Percentiles rank a stretch among this genome's conserved stretches.
Evolutionary conservation across 495 filamentous ascomycete species (phyloP).

Genomic region (Wilcoxina mikolae): DNA sequence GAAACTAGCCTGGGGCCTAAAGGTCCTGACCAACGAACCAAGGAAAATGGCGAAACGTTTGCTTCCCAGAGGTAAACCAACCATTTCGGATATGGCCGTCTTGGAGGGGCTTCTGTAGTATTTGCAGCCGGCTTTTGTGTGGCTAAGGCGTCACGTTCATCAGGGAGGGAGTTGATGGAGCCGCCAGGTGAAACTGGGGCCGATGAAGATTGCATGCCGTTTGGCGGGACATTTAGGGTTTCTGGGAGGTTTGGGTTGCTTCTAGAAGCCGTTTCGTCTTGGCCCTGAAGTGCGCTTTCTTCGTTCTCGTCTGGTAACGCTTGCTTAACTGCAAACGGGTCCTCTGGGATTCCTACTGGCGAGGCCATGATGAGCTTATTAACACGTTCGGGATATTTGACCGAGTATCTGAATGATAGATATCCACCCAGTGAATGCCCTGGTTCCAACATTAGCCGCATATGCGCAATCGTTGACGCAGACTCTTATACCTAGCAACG

Average conservation of each 20-base stretch:
- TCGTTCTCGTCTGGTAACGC: constrained; percentile 65
- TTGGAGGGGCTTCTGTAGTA: constrained; percentile 23
- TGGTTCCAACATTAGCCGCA: neutral
- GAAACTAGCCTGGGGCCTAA: constrained; percentile 82
- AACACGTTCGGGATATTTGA: constrained; percentile 78
- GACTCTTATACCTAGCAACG: constrained; percentile 48
- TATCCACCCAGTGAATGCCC: constrained; percentile 82
- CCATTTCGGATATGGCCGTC: constrained; percentile 63
- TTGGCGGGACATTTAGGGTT: neutral
- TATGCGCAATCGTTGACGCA: neutral
- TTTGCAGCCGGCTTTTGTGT: neutral
- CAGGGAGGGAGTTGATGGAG: neutral
- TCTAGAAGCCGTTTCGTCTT: constrained; percentile 37
- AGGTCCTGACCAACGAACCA: constrained; percentile 82
- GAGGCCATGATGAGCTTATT: constrained; percentile 93
- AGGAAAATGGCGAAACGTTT: constrained; percentile 85
- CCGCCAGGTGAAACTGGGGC: constrained; percentile 6
- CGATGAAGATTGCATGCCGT: constrained; percentile 1
- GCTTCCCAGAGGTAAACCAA: constrained; percentile 88
- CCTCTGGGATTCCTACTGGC: constrained; percentile 87
- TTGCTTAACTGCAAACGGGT: constrained; percentile 75
- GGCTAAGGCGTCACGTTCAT: neutral
- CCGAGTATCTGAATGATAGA: constrained; percentile 79
- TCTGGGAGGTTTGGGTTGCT: constrained; percentile 17
- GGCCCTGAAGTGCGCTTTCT: constrained; percentile 38